Conservation (phyloP, 2,329 filamentous ascomycete genomes). For the Juglanconis sp. region DNA sequence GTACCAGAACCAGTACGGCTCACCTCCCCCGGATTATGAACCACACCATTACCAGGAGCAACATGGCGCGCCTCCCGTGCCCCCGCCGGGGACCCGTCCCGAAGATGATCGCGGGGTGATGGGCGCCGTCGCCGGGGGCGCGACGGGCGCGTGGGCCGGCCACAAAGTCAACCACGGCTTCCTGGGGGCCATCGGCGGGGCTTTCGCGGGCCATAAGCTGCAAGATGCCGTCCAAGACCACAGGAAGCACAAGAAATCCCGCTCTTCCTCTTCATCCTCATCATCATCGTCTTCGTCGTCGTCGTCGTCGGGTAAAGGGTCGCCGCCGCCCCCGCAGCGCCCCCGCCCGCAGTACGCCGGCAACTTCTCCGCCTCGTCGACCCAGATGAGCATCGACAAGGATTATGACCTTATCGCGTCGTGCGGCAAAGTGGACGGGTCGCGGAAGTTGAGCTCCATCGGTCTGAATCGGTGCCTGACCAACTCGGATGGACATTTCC, state of each 20-base stretch:
- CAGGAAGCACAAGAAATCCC: constrained; percentile 30
- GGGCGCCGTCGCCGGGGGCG: constrained; percentile 43
- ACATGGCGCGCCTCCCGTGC: neutral
- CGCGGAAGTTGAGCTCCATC: constrained; percentile 18
- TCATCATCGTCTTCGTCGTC: neutral
- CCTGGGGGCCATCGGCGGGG: constrained; percentile 44
- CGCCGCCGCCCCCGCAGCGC: neutral
- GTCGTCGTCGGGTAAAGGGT: neutral
- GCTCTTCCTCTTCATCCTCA: neutral
- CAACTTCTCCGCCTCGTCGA: constrained; percentile 18
- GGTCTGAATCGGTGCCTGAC: constrained; percentile 19
- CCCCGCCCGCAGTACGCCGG: neutral
- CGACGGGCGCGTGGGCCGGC: constrained; percentile 42
- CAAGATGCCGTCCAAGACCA: constrained; percentile 34
- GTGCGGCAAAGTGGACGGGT: constrained; percentile 16
- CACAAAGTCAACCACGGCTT: constrained; percentile 45
- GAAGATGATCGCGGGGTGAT: constrained; percentile 37
- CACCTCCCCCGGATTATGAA: neutral
- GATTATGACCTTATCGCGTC: constrained; percentile 21
- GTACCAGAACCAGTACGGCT: constrained; percentile 1
- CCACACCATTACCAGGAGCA: constrained; percentile 5
- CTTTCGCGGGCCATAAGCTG: constrained; percentile 41
- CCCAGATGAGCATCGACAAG: constrained; percentile 15
- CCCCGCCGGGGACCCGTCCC: neutral
- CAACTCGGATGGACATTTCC: constrained; percentile 18